These are phyloP conservation scores for Phaeosphaeria sp. DNA, from an alignment of 2,329 filamentous ascomycete genomes.

Conservation along the genomic window DNA sequence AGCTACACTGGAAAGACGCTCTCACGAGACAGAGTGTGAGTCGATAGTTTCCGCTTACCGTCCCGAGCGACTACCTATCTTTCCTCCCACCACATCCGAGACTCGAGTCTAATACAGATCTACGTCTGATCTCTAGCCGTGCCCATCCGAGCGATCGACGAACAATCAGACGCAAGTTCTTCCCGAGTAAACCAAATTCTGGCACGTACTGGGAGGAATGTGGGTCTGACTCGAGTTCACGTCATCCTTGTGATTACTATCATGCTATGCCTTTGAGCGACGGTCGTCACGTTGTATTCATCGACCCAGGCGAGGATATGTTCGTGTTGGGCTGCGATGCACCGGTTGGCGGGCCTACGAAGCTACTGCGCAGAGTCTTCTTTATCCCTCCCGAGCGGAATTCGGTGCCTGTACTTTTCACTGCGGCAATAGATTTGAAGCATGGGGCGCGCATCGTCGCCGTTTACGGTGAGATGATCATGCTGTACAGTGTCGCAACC, in stretches of 20 bases:
- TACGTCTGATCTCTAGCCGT: conserved; percentile 68
- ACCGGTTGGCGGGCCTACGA: conserved; percentile 62
- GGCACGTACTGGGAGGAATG: conserved; percentile 31
- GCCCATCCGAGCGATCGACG: conserved; percentile 51
- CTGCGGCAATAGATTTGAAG: conserved; percentile 61
- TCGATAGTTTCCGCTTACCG: conserved; percentile 63
- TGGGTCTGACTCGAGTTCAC: conserved; percentile 23
- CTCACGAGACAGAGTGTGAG: conserved; percentile 58
- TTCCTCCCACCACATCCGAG: conserved; percentile 64
- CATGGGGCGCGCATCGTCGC: conserved; percentile 66
- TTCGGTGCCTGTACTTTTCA: conserved; percentile 60
- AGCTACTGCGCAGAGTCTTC: conserved; percentile 64
- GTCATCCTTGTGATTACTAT: conserved; percentile 61
- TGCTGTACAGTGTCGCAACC: conserved; percentile 67
- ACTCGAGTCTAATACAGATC: conserved; percentile 61
- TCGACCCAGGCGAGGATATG: conserved; percentile 62
- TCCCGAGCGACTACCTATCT: conserved; percentile 63
- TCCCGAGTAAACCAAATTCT: conserved; percentile 18
- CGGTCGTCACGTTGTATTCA: conserved; percentile 69
- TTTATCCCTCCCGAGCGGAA: conserved; percentile 52
- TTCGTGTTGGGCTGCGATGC: conserved; percentile 69
- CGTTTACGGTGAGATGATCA: conserved; percentile 60
- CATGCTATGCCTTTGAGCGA: conserved; percentile 70
- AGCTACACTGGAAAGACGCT: conserved; percentile 66
- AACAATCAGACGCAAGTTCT: conserved; percentile 32